Base-by-base conservation (phyloP, 2,329 filamentous ascomycete species). In the Fusarium sp. region DNA sequence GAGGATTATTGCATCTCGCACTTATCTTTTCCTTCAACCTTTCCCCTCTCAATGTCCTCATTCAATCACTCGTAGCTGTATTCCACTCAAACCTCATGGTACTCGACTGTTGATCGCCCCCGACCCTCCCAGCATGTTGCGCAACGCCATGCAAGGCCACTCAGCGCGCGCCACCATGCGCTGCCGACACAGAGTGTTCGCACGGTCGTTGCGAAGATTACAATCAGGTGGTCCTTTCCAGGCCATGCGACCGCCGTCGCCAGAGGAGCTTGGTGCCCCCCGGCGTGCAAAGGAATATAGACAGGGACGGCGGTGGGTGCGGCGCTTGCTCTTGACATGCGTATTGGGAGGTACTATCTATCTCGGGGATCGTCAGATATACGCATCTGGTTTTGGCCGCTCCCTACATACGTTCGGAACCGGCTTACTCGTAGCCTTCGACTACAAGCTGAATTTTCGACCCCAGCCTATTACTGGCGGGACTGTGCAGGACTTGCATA, bases 391-490 rank as follows among this genome's bases (percentile, higher is more conserved):
- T 18, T 83, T 97, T 31, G 90, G 88, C 41, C 92, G 96, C 62
- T 95, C 93, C 29, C 82, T 93, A 45, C 92, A 92, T 45, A 98
- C 96, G 0, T 97, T 98, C 80, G 87, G 88, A 44, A 90, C 90
- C 6, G 95, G 94, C 12, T 84, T 97, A 16, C 79, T 95, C 49
- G 93, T 97, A 21, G 95, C 95, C 2, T 78, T 95, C 29, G 96
- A 99, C 84, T 98, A 99, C 86, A 98, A 98, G 84, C 86, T 98
- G 81, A 98, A 99, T 83, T 99, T 99, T 82, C 90, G 94, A 10
- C 88, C 93, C 10, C 85, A 94, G 73, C 95, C 95, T 11, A 88
- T 91, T 61, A 88, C 91, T 55, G 94, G 92, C 29, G 89, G 91
- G 56, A 91, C 90, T 25, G 90, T 97, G 44, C 87, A 89, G 45